Base-by-base conservation (phyloP, 768 basidiomycete genomes). In the Macrolepiota fuliginosa region DNA sequence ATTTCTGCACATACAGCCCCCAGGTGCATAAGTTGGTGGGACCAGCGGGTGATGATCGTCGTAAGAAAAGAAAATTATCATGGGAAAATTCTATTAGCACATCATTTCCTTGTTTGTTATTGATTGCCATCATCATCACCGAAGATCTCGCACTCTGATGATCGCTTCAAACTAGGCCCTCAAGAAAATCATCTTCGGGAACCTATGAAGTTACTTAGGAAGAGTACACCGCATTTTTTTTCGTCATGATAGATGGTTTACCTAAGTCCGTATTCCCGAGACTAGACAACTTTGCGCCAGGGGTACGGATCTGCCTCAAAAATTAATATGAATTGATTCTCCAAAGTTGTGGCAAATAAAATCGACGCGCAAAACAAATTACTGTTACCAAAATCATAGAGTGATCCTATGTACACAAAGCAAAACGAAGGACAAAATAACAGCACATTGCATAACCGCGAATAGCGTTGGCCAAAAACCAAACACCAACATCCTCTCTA, bases 41-140 rank as follows among this genome's bases (percentile, higher is more conserved):
- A 19, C 45, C 25, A 55, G 60, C 17, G 22, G 60, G 45, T 37
- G 53, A 15, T 49, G 51, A 25, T 55, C 60, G 60, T 61, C 60
- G 53, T 50, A 27, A 47, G 25, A 32, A 54, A 46, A 25, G 6
- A 45, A 40, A 35, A 37, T 37, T 6, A 22, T 54, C 42, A 27
- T 45, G 58, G 12, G 53, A 47, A 36, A 45, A 12, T 7, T 37
- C 35, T 19, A n/a, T 24, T 17, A 42, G 4, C 25, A 54, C 25
- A 61, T 50, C 40, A 35, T 1, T 17, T 25, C 2, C 7, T 17
- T 61, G 27, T 55, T 61, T 61, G 60, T 46, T 13, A 2, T n/a
- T 61, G 13, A 19, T 61, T 61, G n/a, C 29, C 3, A 32, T 11
- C 17, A 6, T 15, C 42, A 45, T 45, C 19, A 19, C n/a, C 13